Evolutionary conservation across 2,329 filamentous ascomycete species (phyloP), one percentile per base, ranked within the genome.

Genomic region (Gliomastix tumulicola): DNA sequence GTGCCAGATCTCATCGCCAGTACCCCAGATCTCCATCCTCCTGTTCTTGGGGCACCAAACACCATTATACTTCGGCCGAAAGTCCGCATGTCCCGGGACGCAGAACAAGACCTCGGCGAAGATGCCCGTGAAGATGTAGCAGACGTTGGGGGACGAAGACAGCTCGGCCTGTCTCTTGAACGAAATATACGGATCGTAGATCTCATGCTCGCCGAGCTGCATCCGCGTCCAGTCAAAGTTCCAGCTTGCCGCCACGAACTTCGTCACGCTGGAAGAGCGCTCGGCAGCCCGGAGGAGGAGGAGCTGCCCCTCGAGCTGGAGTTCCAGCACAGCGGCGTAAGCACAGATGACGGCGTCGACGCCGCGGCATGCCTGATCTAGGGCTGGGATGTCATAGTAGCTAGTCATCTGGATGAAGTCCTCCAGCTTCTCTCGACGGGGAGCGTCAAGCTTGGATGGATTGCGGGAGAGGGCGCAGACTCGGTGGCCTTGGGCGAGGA

Each of bases 261-360:
- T 38, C 36, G 46, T 53, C 34, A 62, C 45, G 1, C 50, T 47
- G 5, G 58, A 58, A n/a, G n/a, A n/a, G 5, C 55, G 45, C 41
- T 62, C 60, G 2, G 54, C 54, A 3, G 59, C 59, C 6, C 55
- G 47, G 2, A 64, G 44, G 1, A 64, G 55, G 12, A 58, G 38
- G 4, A 63, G 46, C 18, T 62, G 51, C 3, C 49, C 57, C 11
- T 62, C 60, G 12, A 63, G 41, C 9, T 43, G 28, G 5, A 47
- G 21, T 7, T 37, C 30, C 3, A 56, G 50, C 7, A 27, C 28
- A 3, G 36, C 40, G n/a, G 38, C 40, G 34, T 60, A 59, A 7
- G 55, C 50, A 35, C 47, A 51, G 16, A 63, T 51, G n/a, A 63
- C 43, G 7, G 58, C 56, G 35, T 62, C 56, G 10, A 60, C 59